Evolutionary conservation across 2,329 filamentous ascomycete genomes (phyloP).

Genomic region (Pseudogymnoascus sp.): DNA sequence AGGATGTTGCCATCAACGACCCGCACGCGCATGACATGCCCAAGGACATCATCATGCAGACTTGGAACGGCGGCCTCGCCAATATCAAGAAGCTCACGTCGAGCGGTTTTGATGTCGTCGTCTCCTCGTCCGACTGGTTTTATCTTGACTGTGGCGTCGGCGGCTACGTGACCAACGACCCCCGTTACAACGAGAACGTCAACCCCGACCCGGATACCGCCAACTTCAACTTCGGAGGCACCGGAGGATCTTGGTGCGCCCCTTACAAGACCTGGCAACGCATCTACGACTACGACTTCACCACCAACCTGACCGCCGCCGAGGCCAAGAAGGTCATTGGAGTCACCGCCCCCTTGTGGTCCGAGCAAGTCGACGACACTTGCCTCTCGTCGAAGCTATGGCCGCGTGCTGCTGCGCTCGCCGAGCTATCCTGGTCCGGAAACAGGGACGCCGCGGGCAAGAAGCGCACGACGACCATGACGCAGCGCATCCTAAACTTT

Average conservation of each 20-base stretch:
- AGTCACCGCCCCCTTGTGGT: slow-evolving; percentile 76
- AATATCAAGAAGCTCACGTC: slow-evolving; percentile 54
- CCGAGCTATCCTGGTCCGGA: slow-evolving; percentile 73
- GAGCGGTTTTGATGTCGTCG: slow-evolving; percentile 62
- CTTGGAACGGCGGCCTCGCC: slow-evolving; percentile 59
- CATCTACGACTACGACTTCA: slow-evolving; percentile 72
- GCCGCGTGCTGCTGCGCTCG: slow-evolving; percentile 66
- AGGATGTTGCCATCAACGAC: slow-evolving; percentile 69
- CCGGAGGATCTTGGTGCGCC: slow-evolving; percentile 71
- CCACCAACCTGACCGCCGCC: slow-evolving; percentile 52
- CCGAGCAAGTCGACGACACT: slow-evolving; percentile 65
- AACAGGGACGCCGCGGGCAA: slow-evolving; percentile 53
- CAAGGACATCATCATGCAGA: slow-evolving; percentile 66
- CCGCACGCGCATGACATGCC: slow-evolving; percentile 46
- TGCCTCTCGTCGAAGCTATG: slow-evolving; percentile 68
- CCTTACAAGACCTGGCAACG: slow-evolving; percentile 75
- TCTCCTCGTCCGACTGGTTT: slow-evolving; percentile 69
- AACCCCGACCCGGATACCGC: slow-evolving; percentile 56
- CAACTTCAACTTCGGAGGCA: slow-evolving; percentile 47
- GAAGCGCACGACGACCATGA: slow-evolving; percentile 55
- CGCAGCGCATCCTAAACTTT: slow-evolving; percentile 52
- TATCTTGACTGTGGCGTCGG: slow-evolving; percentile 77
- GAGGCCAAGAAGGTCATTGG: slow-evolving; percentile 63
- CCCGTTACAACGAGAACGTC: slow-evolving; percentile 45
- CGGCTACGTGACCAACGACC: slow-evolving; percentile 60